Evolutionary conservation across 1,284 basidiomycete genomes (phyloP).

Genomic region (Bondarzewia mesenterica): DNA sequence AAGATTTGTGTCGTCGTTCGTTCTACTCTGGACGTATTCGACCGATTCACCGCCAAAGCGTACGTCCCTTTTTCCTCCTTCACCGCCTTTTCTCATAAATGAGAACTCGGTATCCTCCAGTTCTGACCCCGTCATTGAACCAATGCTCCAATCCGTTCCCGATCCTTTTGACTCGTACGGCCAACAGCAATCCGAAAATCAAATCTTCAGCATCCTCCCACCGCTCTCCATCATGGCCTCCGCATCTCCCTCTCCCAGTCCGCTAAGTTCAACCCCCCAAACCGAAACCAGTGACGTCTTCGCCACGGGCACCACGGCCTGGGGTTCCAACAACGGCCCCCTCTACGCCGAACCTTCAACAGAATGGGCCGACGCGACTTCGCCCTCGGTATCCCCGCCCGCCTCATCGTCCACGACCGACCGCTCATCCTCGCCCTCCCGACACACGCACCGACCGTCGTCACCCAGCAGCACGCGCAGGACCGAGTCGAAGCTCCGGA

Average conservation of each 20-base stretch:
- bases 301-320: constrained; percentile 27
- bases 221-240: constrained; percentile 69
- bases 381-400: constrained; percentile 24
- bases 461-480: constrained; percentile 37
- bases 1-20: constrained; percentile 69
- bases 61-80: constrained; percentile 30
- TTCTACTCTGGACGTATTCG: constrained; percentile 76
- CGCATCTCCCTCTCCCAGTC: constrained; percentile 31
- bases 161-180: constrained; percentile 94
- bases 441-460: constrained; percentile 31
- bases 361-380: constrained; percentile 43
- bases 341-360: constrained; percentile 35
- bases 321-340: constrained; percentile 23
- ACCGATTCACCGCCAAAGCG: constrained; percentile 84
- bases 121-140: constrained; percentile 85
- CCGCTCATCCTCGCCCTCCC: constrained; percentile 27
- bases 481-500: constrained; percentile 61
- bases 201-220: constrained; percentile 88
- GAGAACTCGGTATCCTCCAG: constrained; percentile 30
- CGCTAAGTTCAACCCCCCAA: constrained; percentile 32
- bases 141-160: constrained; percentile 82
- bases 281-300: constrained; percentile 28
- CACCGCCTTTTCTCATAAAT: background rate
- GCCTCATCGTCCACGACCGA: constrained; percentile 41
- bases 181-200: constrained; percentile 78